Evolutionary conservation across 192 early-diverging fungal species (phyloP).

Genomic region (Thamnidium elegans): DNA sequence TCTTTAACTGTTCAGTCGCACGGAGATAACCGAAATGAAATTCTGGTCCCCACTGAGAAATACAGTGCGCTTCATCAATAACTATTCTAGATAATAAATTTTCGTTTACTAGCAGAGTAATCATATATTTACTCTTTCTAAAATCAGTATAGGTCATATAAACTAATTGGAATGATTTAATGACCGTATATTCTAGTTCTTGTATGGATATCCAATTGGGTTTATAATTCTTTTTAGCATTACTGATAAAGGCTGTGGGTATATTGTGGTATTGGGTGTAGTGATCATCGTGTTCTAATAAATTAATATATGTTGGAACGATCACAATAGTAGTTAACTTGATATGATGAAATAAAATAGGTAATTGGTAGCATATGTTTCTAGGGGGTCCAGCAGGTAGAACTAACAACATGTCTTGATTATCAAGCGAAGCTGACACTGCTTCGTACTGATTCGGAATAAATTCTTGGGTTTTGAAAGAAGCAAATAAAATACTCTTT

Average conservation of each 20-base stretch:
- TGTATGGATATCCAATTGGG: not conserved
- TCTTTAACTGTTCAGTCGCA: not conserved
- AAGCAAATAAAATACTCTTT: not conserved
- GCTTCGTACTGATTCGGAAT: slow-evolving; percentile 5
- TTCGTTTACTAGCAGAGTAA: not conserved
- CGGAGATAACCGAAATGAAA: not conserved
- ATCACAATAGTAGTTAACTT: not conserved
- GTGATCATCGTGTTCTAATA: not conserved
- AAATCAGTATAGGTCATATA: slow-evolving; percentile 5
- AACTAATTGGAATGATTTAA: not conserved
- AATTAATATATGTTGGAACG: not conserved
- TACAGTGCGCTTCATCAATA: slow-evolving; percentile 4
- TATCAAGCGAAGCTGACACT: not conserved
- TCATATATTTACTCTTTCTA: too few species aligned
- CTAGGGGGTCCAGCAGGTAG: not conserved
- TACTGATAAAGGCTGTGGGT: not conserved
- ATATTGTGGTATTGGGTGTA: not conserved
- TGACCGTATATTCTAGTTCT: not conserved
- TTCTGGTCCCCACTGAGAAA: not conserved
- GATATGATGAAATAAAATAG: not conserved
- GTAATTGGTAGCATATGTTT: not conserved
- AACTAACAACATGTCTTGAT: not conserved
- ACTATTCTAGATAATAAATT: not conserved
- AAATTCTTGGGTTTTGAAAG: not conserved
- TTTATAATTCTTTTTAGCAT: not conserved